Evolutionary conservation across 2,329 filamentous ascomycete species (phyloP).

Genomic region (Diplodia seriata): DNA sequence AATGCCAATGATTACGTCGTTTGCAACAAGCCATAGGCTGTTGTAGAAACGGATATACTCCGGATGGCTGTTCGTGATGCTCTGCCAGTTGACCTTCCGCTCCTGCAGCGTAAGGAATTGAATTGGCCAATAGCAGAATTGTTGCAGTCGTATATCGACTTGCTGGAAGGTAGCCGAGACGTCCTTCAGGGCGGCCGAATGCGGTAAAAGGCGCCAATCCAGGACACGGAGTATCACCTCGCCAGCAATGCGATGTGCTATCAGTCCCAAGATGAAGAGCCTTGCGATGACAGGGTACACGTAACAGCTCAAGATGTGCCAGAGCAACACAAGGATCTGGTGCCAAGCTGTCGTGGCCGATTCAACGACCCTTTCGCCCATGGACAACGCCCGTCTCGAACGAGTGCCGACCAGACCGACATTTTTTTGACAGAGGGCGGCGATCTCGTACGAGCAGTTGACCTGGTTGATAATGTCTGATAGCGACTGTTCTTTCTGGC

Average conservation of each 20-base stretch:
- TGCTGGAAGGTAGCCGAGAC: conserved; percentile 96
- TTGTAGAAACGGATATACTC: conserved; percentile 99
- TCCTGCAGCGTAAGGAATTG: conserved; percentile 92
- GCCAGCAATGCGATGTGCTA: conserved; percentile 79
- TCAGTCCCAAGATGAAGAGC: conserved; percentile 76
- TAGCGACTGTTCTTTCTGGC: conserved; percentile 82
- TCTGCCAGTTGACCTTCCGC: conserved; percentile 91
- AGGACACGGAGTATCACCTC: conserved; percentile 80
- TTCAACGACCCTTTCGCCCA: conserved; percentile 92
- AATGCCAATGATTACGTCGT: conserved; percentile 98
- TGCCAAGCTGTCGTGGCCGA: conserved; percentile 88
- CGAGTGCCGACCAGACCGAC: conserved; percentile 82
- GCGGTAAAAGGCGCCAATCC: conserved; percentile 82
- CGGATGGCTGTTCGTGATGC: conserved; percentile 91
- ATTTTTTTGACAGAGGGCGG: conserved; percentile 85
- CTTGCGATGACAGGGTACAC: conserved; percentile 76
- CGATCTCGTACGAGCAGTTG: conserved; percentile 93
- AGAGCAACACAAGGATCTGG: conserved; percentile 71
- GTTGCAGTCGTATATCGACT: conserved; percentile 93
- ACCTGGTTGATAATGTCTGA: conserved; percentile 87
- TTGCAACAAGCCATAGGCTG: conserved; percentile 96
- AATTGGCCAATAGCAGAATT: conserved; percentile 99
- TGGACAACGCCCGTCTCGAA: conserved; percentile 83
- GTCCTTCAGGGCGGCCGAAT: conserved; percentile 87
- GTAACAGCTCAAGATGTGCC: conserved; percentile 75